Evolutionary conservation across 257 asterid species (phyloP), one percentile per base, ranked within the genome.

Genomic region (Nicotiana knightiana): DNA sequence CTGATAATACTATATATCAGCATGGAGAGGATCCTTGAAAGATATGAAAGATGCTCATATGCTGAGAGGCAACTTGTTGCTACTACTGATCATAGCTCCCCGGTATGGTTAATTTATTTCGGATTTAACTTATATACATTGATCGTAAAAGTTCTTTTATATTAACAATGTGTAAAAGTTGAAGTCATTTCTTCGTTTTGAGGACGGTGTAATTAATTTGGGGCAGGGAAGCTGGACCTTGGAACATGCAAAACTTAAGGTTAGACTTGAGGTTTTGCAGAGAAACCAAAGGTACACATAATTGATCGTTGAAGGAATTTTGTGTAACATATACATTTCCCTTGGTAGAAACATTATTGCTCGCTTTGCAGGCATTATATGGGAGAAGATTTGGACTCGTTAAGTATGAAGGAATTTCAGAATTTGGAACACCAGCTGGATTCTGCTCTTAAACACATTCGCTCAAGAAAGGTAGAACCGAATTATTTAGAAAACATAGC

Each of bases 21-120:
- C 90, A 93, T 92, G 97, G 98, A 93, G 62, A 92, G 86, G 88
- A 89, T 91, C 83, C 92, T 93, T 3, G 97, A 91, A 88, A 87
- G 93, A 61, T 93, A 93, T 63, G 98, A 93, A 84, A 87, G 94
- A 82, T 87, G 88, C 87, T 91, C 98, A 10, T 87, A 87, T 76
- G 87, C 91, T 32, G 97, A 91, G 81, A 90, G 84, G 85, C 91
- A 91, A 83, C 84, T 83, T 67, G 87, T 68, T 57, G 77, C 89
- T 61, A 85, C 87, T 16, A 85, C 87, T 16, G 86, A 90, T 48
- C 87, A 82, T 39, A 90, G 86, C 12, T 86, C 91, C 30, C 90
- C 90, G 89, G 98, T 94, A 85, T 59, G 61, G 78, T 6, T 4
- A 37, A 64, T 64, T 13, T 32, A 10, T 15, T 32, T 17, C 21